phyloP scores from a whole-genome alignment of 1,284 basidiomycete genomes.

The Sanghuangporus weigelae region DNA sequence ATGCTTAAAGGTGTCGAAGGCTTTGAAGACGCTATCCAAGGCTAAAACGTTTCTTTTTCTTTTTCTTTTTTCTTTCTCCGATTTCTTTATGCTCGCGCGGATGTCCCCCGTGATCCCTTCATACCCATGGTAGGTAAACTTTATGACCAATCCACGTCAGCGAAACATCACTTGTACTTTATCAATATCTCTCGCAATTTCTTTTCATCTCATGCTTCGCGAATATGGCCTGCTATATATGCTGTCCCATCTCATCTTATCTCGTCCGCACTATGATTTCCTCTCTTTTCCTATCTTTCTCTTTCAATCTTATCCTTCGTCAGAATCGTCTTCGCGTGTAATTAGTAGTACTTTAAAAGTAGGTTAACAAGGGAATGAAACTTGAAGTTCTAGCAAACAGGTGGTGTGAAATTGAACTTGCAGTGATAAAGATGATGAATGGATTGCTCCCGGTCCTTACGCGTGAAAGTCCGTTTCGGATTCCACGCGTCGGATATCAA shows the following conservation, averaged over 20 bases:
- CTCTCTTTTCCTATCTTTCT: background rate
- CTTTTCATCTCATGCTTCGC: background rate
- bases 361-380: background rate
- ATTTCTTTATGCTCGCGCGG: background rate
- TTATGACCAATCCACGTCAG: background rate
- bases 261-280: background rate
- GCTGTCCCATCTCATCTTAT: background rate
- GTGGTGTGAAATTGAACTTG: background rate
- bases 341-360: background rate
- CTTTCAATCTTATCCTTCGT: background rate
- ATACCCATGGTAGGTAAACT: background rate
- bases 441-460: no score
- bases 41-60: slow-evolving; percentile 26
- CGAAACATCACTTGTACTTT: background rate
- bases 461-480: background rate
- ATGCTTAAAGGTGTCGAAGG: slow-evolving; percentile 27
- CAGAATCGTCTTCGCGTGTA: background rate
- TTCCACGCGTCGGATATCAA: background rate
- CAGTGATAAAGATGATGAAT: background rate
- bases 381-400: background rate
- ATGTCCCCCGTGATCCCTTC: background rate
- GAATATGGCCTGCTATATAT: background rate
- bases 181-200: slow-evolving; percentile 7
- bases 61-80: background rate
- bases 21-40: slow-evolving; percentile 54